Base-by-base conservation (phyloP, 352 stramenopile species). In the Lagenidium giganteum region DNA sequence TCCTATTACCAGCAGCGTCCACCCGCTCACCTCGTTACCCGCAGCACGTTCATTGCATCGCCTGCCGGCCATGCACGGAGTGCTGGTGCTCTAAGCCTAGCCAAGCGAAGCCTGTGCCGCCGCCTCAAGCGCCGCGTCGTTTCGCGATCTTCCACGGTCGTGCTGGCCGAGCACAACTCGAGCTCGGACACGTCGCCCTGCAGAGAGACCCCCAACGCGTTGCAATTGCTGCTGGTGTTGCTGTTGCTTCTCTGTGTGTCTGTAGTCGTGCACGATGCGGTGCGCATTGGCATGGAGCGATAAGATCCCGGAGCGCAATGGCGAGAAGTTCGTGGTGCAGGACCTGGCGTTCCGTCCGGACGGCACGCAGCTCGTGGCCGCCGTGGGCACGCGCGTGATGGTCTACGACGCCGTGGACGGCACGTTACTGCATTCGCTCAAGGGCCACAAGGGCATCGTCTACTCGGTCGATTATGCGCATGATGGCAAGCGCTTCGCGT, bases 401-500 rank as follows among this genome's bases (percentile, higher is more conserved):
- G 82, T 98, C 14, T 98, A 98, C 64, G 72, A 97, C 34, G 82
- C 87, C 3, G 57, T 70, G 2, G 80, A 96, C 39, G 93, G 93
- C 16, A 93, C 91, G 20, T 57, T 98, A 29, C 36, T 96, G 25
- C 73, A 97, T 38, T 96, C 85, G 11, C 67, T 98, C 61, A 98
- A 96, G 44, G 83, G 81, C 26, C 83, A 92, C 49, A 91, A 95
- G 37, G 83, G 84, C 42, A 90, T 79, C 13, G 93, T 98, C 20
- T 97, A 98, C 58, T 68, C 80, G 8, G 88, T 98, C 12, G 80
- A 93, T 48, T 98, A 95, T 48, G 61, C 77, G 2, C 70, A 85
- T 33, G 89, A 97, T 45, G 92, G 92, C 40, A 95, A 94, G 48
- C 81, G 84, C 5, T 98, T 98, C 44, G 86, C 87, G 8, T 96